Conservation (phyloP, 2,329 filamentous ascomycete genomes). For the Colletotrichum cordylinicola region DNA sequence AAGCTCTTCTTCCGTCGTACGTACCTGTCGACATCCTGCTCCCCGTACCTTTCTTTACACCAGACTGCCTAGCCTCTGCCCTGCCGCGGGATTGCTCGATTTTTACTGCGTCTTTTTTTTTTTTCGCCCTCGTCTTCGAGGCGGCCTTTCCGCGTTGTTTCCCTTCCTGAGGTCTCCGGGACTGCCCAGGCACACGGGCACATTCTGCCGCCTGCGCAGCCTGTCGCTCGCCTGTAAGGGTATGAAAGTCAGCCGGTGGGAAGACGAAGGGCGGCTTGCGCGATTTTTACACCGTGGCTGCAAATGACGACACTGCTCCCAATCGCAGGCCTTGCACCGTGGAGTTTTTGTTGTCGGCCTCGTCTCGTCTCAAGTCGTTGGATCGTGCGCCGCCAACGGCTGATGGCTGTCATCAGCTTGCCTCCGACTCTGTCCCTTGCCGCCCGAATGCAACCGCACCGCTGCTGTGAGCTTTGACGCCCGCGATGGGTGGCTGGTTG, state of each 20-base stretch:
- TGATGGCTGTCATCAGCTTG: background rate
- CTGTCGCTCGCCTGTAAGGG: background rate
- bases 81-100: background rate
- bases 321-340: background rate
- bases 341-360: background rate
- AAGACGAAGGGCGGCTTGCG: slow-evolving; percentile 2
- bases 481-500: background rate
- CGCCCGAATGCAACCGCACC: background rate
- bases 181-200: background rate
- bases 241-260: background rate
- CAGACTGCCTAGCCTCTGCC: background rate
- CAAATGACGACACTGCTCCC: slow-evolving; percentile 17
- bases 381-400: background rate
- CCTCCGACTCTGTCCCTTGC: background rate
- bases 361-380: background rate
- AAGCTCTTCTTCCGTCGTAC: slow-evolving; percentile 8
- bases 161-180: slow-evolving; percentile 13
- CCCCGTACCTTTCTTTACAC: background rate
- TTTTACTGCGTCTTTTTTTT: slow-evolving; percentile 1
- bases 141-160: slow-evolving; percentile 6
- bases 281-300: slow-evolving; percentile 16
- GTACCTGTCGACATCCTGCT: slow-evolving; percentile 5
- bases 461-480: background rate
- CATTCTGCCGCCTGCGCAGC: background rate
- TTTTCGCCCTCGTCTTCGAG: background rate